Base-by-base conservation (phyloP, 169 alveolate genomes). In the Plasmodium berghei region DNA sequence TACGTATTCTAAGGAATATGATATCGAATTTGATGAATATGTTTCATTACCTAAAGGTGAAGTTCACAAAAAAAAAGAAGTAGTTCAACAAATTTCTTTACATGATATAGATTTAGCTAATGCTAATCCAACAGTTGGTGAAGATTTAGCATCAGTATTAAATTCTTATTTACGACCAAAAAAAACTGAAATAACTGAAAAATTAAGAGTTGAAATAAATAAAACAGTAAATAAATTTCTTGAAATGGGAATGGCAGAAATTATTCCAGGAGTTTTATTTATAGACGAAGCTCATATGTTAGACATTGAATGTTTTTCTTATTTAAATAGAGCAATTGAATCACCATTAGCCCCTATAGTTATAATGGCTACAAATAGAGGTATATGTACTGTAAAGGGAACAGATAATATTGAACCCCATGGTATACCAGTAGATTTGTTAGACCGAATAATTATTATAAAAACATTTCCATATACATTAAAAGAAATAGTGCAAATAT, bases 21-120 rank as follows among this genome's bases (percentile, higher is more conserved):
- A 99, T 89, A 95, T 99, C 42, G 99, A 99, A 91, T 98, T 99
- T 55, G 99, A 99, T 95, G 99, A 98, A 88, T 99, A 97, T 77
- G 99, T 99, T 20, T 99, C 99, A 5, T 93, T 99, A 48, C 99
- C 99, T 1, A 98, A 98, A 91, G 99, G 99, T 42, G 99, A 99
- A 73, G 99, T 99, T n/a, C 99, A 98, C 92, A 99, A 99, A 96
- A 98, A 98, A 93, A 99, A 98, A 93, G 99, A 98, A 93, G 98
- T 99, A 12, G 99, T 98, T 56, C 99, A 99, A 95, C 99, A 98
- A 93, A 98, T 99, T 66, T 98, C 99, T 20, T 95, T 99, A 91
- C 99, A 99, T 96, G 99, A 98, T 92, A 94, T 99, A 56, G 99
- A 99, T 92, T 95, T 98, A 52, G 99, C 99, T 0, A 99, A 99